These are phyloP conservation scores for Pleoardoris graminearum DNA, from an alignment of 2,329 filamentous ascomycete species.

Conservation along the genomic window DNA sequence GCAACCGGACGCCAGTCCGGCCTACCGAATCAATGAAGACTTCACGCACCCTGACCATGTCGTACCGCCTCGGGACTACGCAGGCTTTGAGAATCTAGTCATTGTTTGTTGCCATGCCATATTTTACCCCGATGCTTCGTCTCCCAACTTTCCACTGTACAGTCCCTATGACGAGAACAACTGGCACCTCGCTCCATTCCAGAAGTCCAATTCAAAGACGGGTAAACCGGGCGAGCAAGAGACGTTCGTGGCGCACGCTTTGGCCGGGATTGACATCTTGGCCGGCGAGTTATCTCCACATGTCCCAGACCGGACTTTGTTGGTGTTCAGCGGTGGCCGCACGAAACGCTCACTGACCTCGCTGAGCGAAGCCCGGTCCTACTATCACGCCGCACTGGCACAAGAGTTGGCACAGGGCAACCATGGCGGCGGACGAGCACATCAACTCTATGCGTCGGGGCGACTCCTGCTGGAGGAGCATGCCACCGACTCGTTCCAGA, in stretches of 20 bases:
- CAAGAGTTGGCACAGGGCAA: constrained; percentile 28
- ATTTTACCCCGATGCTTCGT: constrained; percentile 53
- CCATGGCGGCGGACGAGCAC: constrained; percentile 26
- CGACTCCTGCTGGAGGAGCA: constrained; percentile 66
- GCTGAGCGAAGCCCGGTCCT: constrained; percentile 43
- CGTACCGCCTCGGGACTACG: constrained; percentile 30
- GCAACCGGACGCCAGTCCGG: constrained; percentile 4
- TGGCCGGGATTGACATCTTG: constrained; percentile 63
- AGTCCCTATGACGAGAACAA: constrained; percentile 43
- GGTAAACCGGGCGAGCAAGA: constrained; percentile 67
- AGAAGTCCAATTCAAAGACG: constrained; percentile 50
- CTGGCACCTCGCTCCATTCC: constrained; percentile 75
- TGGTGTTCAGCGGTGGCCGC: constrained; percentile 73
- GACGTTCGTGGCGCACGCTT: constrained; percentile 77
- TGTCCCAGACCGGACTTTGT: constrained; percentile 50
- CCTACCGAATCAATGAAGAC: constrained; percentile 13
- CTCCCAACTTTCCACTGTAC: constrained; percentile 30
- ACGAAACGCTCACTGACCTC: constrained; percentile 35
- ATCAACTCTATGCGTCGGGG: constrained; percentile 38
- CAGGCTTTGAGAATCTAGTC: constrained; percentile 59
- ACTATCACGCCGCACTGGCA: constrained; percentile 40
- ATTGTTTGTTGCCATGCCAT: constrained; percentile 86
- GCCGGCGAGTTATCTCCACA: constrained; percentile 36
- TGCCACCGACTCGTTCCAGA: constrained; percentile 85
- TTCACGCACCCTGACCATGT: constrained; percentile 37